Base-by-base conservation (phyloP, 2,329 filamentous ascomycete genomes). In the Cladosporium phlei region DNA sequence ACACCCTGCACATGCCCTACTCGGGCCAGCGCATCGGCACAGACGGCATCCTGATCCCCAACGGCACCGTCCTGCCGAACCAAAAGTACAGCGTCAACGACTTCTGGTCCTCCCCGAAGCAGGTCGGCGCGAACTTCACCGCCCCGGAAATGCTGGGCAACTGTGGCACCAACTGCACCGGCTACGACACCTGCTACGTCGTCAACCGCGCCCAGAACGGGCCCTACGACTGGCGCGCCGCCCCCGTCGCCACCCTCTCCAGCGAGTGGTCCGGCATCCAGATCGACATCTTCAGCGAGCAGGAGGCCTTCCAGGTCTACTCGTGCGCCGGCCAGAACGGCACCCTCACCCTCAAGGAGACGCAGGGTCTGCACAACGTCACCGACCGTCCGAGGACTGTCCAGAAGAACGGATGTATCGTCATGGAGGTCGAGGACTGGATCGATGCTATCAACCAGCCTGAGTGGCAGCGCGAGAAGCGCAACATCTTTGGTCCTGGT, bases 371-470 rank as follows among this genome's bases (percentile, higher is more conserved):
- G 3, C 66, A 72, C 51, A 73, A 78, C 51, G 57, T 77, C 50
- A 52, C 67, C 2, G 67, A 70, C 24, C 78, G 82, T 56, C 77
- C 80, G 3, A 73, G 82, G 28, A 78, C 77, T 6, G 83, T 88
- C 20, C 76, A 79, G 47, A 65, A 90, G 71, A 88, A 89, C 61
- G 89, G 88, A 24, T 96, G 91, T 66, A 62, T 95, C 20, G 91
- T 95, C 38, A 78, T 96, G 66, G 91, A 96, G 71, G 87, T 93
- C 10, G 80, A 96, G 74, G 89, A 93, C 65, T 96, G 82, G 79
- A 95, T 96, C 61, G 90, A 95, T 63, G 89, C 77, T 20, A 93
- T 97, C 69, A 96, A 95, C 69, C 94, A 95, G 68, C 90, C 90
- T 0, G 79, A 88, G 66, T 96, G 91, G 91, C 81, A 81, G 49